phyloP scores from a whole-genome alignment of 2,329 filamentous ascomycete genomes.

The Exophiala mesophila region DNA sequence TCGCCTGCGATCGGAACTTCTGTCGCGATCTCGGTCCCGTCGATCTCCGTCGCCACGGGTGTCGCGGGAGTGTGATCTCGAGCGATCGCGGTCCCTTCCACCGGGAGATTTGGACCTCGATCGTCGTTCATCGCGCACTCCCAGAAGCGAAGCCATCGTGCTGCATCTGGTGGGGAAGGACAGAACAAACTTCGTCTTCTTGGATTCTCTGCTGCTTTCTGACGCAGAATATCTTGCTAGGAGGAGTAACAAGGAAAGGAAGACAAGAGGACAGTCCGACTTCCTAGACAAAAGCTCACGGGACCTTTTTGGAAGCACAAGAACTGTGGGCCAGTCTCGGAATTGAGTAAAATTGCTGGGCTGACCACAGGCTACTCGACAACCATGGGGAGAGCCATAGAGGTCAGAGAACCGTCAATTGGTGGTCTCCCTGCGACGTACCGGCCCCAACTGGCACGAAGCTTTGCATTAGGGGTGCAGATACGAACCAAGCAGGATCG shows the following conservation, averaged over 20 bases:
- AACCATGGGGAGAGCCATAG: too few species aligned
- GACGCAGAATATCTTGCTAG: background rate
- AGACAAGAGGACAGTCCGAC: too few species aligned
- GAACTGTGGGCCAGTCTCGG: background rate
- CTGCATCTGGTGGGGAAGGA: background rate
- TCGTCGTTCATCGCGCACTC: slow-evolving; percentile 28
- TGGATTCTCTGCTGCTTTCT: too few species aligned
- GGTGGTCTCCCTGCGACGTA: background rate
- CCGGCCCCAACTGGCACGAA: slow-evolving; percentile 16
- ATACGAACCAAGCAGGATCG: slow-evolving; percentile 6
- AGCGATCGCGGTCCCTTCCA: slow-evolving; percentile 33
- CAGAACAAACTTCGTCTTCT: too few species aligned
- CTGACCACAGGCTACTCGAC: too few species aligned
- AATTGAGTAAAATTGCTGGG: background rate
- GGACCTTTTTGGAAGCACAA: background rate
- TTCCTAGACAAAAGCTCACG: too few species aligned
- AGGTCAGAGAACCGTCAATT: background rate
- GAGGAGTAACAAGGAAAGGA: background rate
- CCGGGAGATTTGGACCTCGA: slow-evolving; percentile 43
- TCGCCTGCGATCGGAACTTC: slow-evolving; percentile 13
- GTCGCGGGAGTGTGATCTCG: slow-evolving; percentile 42
- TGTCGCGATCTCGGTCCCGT: slow-evolving; percentile 20
- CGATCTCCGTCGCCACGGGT: slow-evolving; percentile 32
- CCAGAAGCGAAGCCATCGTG: slow-evolving; percentile 21
- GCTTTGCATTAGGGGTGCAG: slow-evolving; percentile 17